Evolutionary conservation across 257 asterid genomes (phyloP).

Genomic region (Hygrophila difformis): DNA sequence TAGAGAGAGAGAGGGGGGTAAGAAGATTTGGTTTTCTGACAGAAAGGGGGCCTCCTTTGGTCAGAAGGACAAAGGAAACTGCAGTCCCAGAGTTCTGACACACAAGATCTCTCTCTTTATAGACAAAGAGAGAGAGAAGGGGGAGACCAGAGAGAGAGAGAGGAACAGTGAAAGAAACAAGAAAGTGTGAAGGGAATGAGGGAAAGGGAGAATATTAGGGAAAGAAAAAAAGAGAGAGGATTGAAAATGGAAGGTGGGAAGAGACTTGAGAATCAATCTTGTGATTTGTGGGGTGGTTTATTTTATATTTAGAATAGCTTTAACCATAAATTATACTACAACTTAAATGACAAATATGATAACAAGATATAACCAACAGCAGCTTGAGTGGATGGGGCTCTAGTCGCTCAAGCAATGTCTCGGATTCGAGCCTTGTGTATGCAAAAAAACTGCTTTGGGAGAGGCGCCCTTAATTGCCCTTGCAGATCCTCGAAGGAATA

Average conservation of each 20-base stretch:
- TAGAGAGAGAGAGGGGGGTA: neutral
- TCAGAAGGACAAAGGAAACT: slow-evolving; percentile 38
- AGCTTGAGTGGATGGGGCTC: too few relatives aligned
- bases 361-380: too few relatives aligned
- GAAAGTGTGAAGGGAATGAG: slow-evolving; percentile 41
- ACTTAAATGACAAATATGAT: too few relatives aligned
- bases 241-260: slow-evolving; percentile 58
- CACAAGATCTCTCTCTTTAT: slow-evolving; percentile 34
- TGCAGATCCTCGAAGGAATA: too few relatives aligned
- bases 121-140: slow-evolving; percentile 1
- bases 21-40: slow-evolving; percentile 66
- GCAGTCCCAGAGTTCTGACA: slow-evolving; percentile 38
- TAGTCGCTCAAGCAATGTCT: too few relatives aligned
- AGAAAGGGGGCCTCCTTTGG: slow-evolving; percentile 41
- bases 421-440: too few relatives aligned
- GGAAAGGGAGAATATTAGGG: slow-evolving; percentile 20
- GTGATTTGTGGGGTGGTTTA: too few relatives aligned
- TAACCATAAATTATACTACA: too few relatives aligned
- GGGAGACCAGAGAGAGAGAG: slow-evolving; percentile 17
- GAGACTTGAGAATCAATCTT: slow-evolving; percentile 50
- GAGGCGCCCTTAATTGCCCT: too few relatives aligned
- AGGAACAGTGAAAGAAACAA: neutral
- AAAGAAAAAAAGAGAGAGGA: slow-evolving; percentile 19
- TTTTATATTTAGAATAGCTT: too few relatives aligned
- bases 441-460: too few relatives aligned